A percentile compares a stretch with the other conserved stretches of the same genome.
These are phyloP conservation scores for Plasmodium gallinaceum DNA, from an alignment of 169 alveolate genomes.

Conservation along the genomic window DNA sequence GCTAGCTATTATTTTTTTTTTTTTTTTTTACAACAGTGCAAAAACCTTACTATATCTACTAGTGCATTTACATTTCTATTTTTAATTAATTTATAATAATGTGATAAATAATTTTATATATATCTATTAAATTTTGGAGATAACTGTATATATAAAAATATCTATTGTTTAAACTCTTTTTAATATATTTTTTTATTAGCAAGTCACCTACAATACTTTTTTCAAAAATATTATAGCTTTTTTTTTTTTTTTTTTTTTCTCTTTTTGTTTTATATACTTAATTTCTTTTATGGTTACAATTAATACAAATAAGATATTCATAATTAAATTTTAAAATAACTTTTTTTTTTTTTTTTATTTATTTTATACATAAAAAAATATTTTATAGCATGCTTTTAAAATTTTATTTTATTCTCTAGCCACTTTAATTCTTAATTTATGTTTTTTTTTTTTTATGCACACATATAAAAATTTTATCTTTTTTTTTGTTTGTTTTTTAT, in stretches of 20 bases:
- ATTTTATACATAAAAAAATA: slow-evolving; percentile 18
- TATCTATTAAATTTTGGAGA: slow-evolving; percentile 19
- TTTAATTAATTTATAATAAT: background rate
- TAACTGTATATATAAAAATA: slow-evolving; percentile 18
- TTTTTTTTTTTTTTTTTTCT: slow-evolving; percentile 51
- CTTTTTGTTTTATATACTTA: slow-evolving; percentile 6
- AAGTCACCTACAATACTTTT: slow-evolving; percentile 45
- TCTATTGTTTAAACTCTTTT: slow-evolving; percentile 28
- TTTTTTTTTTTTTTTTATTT: slow-evolving; percentile 37
- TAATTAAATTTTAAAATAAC: slow-evolving; percentile 44
- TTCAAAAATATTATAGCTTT: slow-evolving; percentile 26
- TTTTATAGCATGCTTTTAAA: slow-evolving; percentile 49
- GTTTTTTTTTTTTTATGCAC: slow-evolving; percentile 41
- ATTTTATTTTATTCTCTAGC: slow-evolving; percentile 16
- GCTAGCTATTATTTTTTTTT: slow-evolving; percentile 74
- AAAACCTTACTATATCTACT: slow-evolving; percentile 36
- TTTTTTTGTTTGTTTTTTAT: slow-evolving; percentile 16
- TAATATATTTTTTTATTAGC: slow-evolving; percentile 19
- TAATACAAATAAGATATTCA: slow-evolving; percentile 27
- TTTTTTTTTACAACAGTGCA: slow-evolving; percentile 77
- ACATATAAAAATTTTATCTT: slow-evolving; percentile 22
- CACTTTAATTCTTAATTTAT: slow-evolving; percentile 35
- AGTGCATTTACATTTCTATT: slow-evolving; percentile 61
- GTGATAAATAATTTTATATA: slow-evolving; percentile 32
- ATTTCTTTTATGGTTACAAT: slow-evolving; percentile 56